Percentiles rank a stretch among this genome's conserved stretches.
Conservation (phyloP, 305 asterid genomes). For the Fraxinus sp. region DNA sequence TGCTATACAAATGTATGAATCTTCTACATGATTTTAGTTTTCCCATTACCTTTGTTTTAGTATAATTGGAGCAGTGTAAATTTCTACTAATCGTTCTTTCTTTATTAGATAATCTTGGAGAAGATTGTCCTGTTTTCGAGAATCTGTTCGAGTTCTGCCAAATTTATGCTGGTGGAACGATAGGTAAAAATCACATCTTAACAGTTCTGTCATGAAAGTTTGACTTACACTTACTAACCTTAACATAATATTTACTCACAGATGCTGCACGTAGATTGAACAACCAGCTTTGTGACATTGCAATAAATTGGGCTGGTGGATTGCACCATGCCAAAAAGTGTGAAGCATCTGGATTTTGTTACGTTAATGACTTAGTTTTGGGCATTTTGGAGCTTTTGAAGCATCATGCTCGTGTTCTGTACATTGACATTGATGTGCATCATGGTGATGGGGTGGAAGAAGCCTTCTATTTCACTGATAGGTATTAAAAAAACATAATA, state of each 20-base stretch:
- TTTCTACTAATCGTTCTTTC: conserved; percentile 18
- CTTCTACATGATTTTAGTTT: conserved; percentile 2
- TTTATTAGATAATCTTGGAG: conserved; percentile 86
- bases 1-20: neutral
- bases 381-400: conserved; percentile 97
- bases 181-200: conserved; percentile 57
- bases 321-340: conserved; percentile 99
- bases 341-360: conserved; percentile 99
- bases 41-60: neutral
- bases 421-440: conserved; percentile 97
- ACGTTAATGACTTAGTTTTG: conserved; percentile 88
- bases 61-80: neutral
- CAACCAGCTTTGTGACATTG: conserved; percentile 81
- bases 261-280: conserved; percentile 98
- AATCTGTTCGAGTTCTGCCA: conserved; percentile 96
- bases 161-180: conserved; percentile 96
- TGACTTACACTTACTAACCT: conserved; percentile 25
- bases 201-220: conserved; percentile 4
- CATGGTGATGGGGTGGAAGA: conserved; percentile 99
- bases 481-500: conserved; percentile 41
- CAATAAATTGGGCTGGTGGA: conserved; percentile 99
- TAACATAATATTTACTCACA: conserved; percentile 33
- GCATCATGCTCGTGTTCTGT: conserved; percentile 89
- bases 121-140: conserved; percentile 96
- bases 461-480: conserved; percentile 93